These are phyloP conservation scores for Neonectria neomacrospora DNA, from an alignment of 2,329 filamentous ascomycete species.

Conservation along the genomic window DNA sequence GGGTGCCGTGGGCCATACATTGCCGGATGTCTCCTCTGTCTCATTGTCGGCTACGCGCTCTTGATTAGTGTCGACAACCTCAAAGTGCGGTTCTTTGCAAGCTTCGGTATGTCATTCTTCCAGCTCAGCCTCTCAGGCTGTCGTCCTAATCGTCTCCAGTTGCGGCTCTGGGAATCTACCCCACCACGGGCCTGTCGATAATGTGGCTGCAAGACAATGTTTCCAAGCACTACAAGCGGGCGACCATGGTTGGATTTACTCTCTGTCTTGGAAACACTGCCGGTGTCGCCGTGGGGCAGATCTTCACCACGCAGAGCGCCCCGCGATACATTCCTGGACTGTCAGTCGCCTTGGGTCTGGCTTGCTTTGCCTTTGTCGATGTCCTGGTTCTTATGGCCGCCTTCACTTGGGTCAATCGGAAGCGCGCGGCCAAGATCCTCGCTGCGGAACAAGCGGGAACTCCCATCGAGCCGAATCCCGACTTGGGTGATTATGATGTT, in stretches of 20 bases:
- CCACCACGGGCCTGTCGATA: conserved; percentile 53
- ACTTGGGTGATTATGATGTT: conserved; percentile 45
- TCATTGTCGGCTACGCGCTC: conserved; percentile 46
- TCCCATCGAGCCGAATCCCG: conserved; percentile 35
- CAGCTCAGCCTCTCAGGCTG: not conserved
- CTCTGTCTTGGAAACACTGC: conserved; percentile 60
- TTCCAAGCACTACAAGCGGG: conserved; percentile 58
- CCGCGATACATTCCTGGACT: conserved; percentile 44
- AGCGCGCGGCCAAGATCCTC: conserved; percentile 36
- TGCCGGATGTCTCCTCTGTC: conserved; percentile 36
- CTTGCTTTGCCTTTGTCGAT: conserved; percentile 38
- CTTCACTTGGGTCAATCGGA: conserved; percentile 43
- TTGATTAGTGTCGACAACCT: conserved; percentile 44
- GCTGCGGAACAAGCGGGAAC: conserved; percentile 38
- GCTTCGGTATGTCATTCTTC: conserved; percentile 22
- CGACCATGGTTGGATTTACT: conserved; percentile 57
- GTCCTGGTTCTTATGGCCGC: conserved; percentile 39
- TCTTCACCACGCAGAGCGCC: conserved; percentile 48
- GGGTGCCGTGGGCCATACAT: conserved; percentile 40
- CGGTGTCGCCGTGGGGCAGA: conserved; percentile 60
- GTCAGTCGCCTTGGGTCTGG: conserved; percentile 43
- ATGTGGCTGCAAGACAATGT: conserved; percentile 61
- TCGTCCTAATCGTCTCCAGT: conserved; percentile 16
- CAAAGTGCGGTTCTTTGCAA: conserved; percentile 40
- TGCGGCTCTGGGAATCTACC: conserved; percentile 42